phyloP scores from a whole-genome alignment of 2,329 filamentous ascomycete genomes.

The Dactylellina parvicollis region DNA sequence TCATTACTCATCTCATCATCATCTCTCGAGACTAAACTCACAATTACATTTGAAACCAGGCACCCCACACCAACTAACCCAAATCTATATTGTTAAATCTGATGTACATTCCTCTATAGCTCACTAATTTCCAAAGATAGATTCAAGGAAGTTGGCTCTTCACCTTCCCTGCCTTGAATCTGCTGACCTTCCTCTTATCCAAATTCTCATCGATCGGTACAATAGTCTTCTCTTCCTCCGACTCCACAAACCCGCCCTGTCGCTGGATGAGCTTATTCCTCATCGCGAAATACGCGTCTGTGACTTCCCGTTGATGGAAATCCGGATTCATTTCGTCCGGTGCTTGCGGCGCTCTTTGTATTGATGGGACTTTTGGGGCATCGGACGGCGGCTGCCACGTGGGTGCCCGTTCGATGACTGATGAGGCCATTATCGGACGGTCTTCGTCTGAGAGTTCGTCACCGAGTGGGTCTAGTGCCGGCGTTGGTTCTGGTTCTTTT shows the following conservation, averaged over 20 bases:
- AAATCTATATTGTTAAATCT: not conserved
- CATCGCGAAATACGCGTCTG: conserved; percentile 81
- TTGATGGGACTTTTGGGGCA: conserved; percentile 28
- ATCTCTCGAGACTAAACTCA: not conserved
- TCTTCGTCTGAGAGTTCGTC: conserved; percentile 49
- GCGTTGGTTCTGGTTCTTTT: not conserved
- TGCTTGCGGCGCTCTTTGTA: conserved; percentile 67
- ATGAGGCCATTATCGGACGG: conserved; percentile 51
- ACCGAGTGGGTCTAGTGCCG: conserved; percentile 24
- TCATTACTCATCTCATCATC: not conserved
- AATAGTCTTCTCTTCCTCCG: conserved; percentile 73
- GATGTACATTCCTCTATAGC: not conserved
- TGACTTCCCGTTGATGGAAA: conserved; percentile 78
- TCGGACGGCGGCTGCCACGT: conserved; percentile 28
- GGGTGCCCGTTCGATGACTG: conserved; percentile 44
- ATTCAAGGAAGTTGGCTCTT: conserved; percentile 51
- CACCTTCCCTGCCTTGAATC: conserved; percentile 77
- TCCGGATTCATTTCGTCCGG: conserved; percentile 77
- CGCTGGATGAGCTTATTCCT: conserved; percentile 84
- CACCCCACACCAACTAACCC: not conserved
- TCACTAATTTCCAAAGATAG: no score
- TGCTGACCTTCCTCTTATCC: conserved; percentile 72
- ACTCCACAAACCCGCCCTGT: conserved; percentile 81
- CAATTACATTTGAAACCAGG: not conserved
- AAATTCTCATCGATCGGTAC: conserved; percentile 76